Conservation (phyloP, 1,284 basidiomycete species). For the Xanthoconium separans region DNA sequence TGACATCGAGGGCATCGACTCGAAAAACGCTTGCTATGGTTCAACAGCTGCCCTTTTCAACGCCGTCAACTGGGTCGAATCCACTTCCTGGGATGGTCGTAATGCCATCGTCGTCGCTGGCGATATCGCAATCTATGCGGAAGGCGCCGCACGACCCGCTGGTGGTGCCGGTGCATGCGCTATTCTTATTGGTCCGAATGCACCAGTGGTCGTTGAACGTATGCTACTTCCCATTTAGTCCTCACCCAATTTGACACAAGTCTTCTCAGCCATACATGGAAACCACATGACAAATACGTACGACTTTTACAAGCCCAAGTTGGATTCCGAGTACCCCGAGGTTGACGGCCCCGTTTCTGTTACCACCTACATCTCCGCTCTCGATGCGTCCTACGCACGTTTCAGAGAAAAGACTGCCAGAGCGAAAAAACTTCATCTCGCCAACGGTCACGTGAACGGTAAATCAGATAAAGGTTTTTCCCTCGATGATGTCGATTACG, state of each 20-base stretch:
- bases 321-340: conserved; percentile 92
- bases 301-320: conserved; percentile 97
- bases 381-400: conserved; percentile 87
- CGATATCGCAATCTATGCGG: conserved; percentile 98
- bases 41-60: conserved; percentile 98
- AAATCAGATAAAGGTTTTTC: conserved; percentile 49
- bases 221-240: conserved; percentile 39
- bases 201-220: conserved; percentile 95
- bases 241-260: conserved; percentile 10
- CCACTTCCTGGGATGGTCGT: conserved; percentile 96
- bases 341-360: conserved; percentile 98
- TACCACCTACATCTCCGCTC: conserved; percentile 91
- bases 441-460: conserved; percentile 38
- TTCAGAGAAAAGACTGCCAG: conserved; percentile 85
- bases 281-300: conserved; percentile 98
- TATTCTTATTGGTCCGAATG: conserved; percentile 94
- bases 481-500: conserved; percentile 83
- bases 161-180: conserved; percentile 97
- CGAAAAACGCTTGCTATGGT: conserved; percentile 99
- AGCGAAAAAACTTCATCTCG: conserved; percentile 49
- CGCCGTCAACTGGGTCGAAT: conserved; percentile 96
- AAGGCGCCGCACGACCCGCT: conserved; percentile 92
- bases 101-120: conserved; percentile 97
- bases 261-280: conserved; percentile 84
- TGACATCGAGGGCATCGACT: conserved; percentile 98